Evolutionary conservation across 2,329 filamentous ascomycete genomes (phyloP), one percentile per base, ranked within the genome.

Genomic region (Plenodomus lindquistii): DNA sequence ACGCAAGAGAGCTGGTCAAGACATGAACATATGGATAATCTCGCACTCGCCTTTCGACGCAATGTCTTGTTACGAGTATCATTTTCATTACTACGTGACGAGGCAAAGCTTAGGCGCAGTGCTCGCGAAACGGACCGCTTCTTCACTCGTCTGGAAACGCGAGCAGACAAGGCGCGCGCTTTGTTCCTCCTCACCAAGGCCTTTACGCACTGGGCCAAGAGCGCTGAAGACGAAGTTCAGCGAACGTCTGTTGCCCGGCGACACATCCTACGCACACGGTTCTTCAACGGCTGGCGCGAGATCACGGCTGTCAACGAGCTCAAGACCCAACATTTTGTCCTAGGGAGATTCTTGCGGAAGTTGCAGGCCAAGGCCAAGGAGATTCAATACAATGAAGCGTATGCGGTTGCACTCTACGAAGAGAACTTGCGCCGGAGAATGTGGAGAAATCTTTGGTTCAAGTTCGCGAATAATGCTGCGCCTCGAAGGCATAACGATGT

Each of bases 201-300:
- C 2, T 85, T 89, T 47, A 81, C 78, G 1, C 84, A 87, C 55
- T 95, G 90, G 90, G 81, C 82, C 10, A 80, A 81, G 45, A 77
- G 81, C 42, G 81, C 88, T 10, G 80, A 79, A 5, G 84, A 88
- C 13, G 83, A 89, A 62, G 76, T 85, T 15, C 80, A 84, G 53
- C 81, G 83, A 35, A 89, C 88, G 3, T 83, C 81, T 4, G 78
- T 84, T 36, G 89, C 88, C 17, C 81, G 87, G 53, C 79, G 84
- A 52, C 87, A 90, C 65, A 84, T 92, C 50, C 74, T 94, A 44
- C 79, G 86, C 46, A 83, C 82, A 11, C 82, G 83, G 46, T 86
- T 85, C 52, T 90, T 89, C 69, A 82, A 82, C 48, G 83, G 83
- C 7, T 91, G 87, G 87, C 79, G 81, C 20, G 79, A 84, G 48